Conservation (phyloP, 768 basidiomycete genomes). For the Artomyces pyxidatus region DNA sequence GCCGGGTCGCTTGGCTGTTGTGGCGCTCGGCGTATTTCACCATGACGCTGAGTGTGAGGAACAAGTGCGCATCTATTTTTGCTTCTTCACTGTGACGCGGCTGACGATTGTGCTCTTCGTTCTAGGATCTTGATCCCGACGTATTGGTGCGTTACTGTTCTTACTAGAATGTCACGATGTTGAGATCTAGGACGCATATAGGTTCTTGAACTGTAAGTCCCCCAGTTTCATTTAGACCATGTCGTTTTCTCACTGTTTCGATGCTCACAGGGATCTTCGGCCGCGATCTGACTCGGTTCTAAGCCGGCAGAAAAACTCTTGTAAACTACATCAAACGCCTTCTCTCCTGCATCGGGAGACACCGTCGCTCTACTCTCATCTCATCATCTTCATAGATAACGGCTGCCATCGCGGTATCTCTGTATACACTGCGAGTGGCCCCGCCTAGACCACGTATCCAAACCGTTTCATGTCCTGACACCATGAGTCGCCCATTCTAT, state of each 20-base stretch:
- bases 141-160: constrained; percentile 43
- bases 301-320: constrained; percentile 16
- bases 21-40: constrained; percentile 82
- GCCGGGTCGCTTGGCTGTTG: constrained; percentile 67
- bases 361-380: too few relatives aligned
- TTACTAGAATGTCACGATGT: constrained; percentile 2
- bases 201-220: constrained; percentile 55
- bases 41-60: constrained; percentile 62
- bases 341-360: too few relatives aligned
- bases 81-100: background rate
- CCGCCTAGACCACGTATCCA: too few relatives aligned
- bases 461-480: too few relatives aligned
- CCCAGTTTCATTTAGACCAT: background rate
- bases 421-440: too few relatives aligned
- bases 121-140: constrained; percentile 54
- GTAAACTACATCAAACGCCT: too few relatives aligned
- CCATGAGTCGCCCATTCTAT: too few relatives aligned
- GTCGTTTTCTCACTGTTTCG: constrained; percentile 6
- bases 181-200: constrained; percentile 17
- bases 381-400: too few relatives aligned
- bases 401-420: too few relatives aligned
- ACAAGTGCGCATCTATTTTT: constrained; percentile 41
- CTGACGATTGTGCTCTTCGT: constrained; percentile 8
- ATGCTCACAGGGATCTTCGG: constrained; percentile 57
- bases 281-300: constrained; percentile 65